Percentiles rank a stretch among this genome's conserved stretches.
Evolutionary conservation across 441 rosid genomes (phyloP).

Genomic region (California macrophylla): DNA sequence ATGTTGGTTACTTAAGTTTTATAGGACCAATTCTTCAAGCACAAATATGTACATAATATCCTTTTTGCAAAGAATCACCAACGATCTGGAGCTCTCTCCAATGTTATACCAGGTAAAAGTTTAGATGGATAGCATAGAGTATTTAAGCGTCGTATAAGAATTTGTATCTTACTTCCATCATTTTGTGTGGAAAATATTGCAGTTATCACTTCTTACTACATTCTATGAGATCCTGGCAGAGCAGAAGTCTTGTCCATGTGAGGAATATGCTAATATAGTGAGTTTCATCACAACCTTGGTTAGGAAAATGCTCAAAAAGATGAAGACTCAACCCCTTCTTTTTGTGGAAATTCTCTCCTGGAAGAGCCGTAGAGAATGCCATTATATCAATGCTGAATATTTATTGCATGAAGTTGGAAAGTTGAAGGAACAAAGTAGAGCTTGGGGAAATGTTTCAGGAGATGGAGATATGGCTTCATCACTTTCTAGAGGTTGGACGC

Average conservation of each 20-base stretch:
- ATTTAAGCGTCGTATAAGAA: slow-evolving; percentile 1
- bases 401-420: slow-evolving; percentile 70
- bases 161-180: slow-evolving; percentile 14
- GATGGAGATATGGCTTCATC: slow-evolving; percentile 41
- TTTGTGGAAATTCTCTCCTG: slow-evolving; percentile 90
- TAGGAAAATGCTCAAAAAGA: slow-evolving; percentile 66
- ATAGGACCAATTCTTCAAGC: slow-evolving; percentile 56
- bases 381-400: slow-evolving; percentile 73
- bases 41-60: slow-evolving; percentile 57
- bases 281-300: slow-evolving; percentile 56
- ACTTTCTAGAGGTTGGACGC: slow-evolving; percentile 42
- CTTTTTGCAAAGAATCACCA: slow-evolving; percentile 67
- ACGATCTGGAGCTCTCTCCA: slow-evolving; percentile 80
- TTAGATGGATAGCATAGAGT: slow-evolving; percentile 7
- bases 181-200: slow-evolving; percentile 26
- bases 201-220: slow-evolving; percentile 70
- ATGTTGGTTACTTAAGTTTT: slow-evolving; percentile 89
- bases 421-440: slow-evolving; percentile 47
- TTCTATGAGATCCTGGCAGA: slow-evolving; percentile 75
- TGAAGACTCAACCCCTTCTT: slow-evolving; percentile 87
- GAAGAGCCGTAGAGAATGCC: slow-evolving; percentile 84
- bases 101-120: slow-evolving; percentile 86
- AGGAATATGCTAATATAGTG: slow-evolving; percentile 52
- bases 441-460: slow-evolving; percentile 29
- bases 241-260: slow-evolving; percentile 58